phyloP scores from a whole-genome alignment of 257 asterid genomes.

The Coffea canephora region DNA sequence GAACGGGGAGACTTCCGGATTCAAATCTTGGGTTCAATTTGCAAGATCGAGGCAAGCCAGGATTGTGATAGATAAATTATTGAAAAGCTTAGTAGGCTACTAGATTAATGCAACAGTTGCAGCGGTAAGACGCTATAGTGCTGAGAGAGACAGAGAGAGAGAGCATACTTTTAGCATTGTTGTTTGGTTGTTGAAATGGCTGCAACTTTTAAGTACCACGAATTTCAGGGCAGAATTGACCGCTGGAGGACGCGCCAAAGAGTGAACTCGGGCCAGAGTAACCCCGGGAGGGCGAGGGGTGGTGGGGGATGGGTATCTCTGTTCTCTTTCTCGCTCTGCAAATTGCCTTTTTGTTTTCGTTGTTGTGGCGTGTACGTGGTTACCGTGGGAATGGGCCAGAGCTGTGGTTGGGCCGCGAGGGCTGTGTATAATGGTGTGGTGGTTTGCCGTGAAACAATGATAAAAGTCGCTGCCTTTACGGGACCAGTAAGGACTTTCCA shows the following conservation, averaged over 20 bases:
- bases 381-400: background rate
- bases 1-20: constrained; percentile 29
- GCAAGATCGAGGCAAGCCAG: constrained; percentile 39
- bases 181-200: background rate
- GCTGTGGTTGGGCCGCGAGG: background rate
- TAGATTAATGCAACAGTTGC: background rate
- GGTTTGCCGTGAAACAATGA: constrained; percentile 6
- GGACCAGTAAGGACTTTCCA: constrained; percentile 11
- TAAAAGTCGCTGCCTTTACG: background rate
- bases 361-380: no score
- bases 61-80: constrained; percentile 33
- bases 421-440: background rate
- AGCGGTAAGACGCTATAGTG: background rate
- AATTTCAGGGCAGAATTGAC: background rate
- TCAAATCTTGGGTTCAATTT: constrained; percentile 17
- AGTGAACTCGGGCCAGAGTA: no score
- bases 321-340: background rate
- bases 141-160: background rate
- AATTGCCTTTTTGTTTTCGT: background rate
- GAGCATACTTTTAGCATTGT: background rate
- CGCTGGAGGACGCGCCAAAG: background rate
- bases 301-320: background rate
- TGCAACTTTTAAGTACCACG: background rate
- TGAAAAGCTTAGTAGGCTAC: background rate
- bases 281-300: no score